These are phyloP conservation scores for Vigna radiata DNA, from an alignment of 306 rosid genomes.

Conservation along the genomic window DNA sequence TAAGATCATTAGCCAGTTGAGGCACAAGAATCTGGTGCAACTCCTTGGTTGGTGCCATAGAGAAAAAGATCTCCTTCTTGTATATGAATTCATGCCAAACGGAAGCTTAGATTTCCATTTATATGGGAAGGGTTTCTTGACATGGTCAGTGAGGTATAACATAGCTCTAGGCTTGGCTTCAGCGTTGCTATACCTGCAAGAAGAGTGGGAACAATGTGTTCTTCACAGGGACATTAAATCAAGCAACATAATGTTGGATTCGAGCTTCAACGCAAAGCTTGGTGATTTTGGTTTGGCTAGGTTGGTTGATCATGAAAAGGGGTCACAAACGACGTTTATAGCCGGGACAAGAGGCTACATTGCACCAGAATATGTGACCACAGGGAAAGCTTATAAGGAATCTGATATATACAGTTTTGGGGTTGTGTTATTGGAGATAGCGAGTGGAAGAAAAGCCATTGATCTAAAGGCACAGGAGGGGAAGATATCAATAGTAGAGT, in stretches of 20 bases:
- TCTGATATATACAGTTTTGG: slow-evolving; percentile 11
- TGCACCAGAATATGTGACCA: not conserved
- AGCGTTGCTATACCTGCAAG: not conserved
- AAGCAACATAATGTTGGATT: slow-evolving; percentile 15
- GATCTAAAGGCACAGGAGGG: not conserved
- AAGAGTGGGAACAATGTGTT: slow-evolving; percentile 15
- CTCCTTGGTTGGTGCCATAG: slow-evolving; percentile 18
- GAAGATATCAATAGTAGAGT: not conserved
- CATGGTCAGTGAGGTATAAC: slow-evolving; percentile 4
- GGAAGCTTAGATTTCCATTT: slow-evolving; percentile 20
- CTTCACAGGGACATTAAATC: slow-evolving; percentile 7
- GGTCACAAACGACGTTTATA: slow-evolving; percentile 2
- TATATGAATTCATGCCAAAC: slow-evolving; percentile 1
- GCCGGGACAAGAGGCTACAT: not conserved
- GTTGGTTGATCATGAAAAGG: slow-evolving; percentile 9
- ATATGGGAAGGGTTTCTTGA: not conserved
- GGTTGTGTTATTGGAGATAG: not conserved
- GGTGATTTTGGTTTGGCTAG: slow-evolving; percentile 10
- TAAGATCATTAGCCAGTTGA: not conserved
- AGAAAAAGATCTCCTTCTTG: not conserved
- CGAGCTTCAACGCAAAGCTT: slow-evolving; percentile 4
- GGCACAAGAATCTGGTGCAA: slow-evolving; percentile 20
- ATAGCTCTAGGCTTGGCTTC: slow-evolving; percentile 26
- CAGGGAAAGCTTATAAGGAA: not conserved
- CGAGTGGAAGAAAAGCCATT: slow-evolving; percentile 1